Percentiles rank a stretch among this genome's conserved stretches.
These are phyloP conservation scores for Hydnomerulius pinastri DNA, from an alignment of 768 basidiomycete species.

Conservation along the genomic window DNA sequence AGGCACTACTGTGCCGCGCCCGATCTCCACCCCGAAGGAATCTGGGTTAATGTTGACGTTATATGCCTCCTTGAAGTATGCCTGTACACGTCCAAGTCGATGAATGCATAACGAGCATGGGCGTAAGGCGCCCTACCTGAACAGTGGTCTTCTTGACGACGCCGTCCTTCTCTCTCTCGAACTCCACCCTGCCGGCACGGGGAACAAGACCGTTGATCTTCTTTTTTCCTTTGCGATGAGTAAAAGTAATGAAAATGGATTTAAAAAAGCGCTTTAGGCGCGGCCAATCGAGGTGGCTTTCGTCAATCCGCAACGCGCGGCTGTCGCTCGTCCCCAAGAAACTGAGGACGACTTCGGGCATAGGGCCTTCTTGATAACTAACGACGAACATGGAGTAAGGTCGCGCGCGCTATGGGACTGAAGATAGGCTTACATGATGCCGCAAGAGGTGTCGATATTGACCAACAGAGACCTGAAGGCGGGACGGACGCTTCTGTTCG, in stretches of 20 bases:
- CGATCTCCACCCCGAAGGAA: slow-evolving; percentile 40
- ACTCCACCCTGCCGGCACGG: slow-evolving; percentile 40
- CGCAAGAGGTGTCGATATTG: slow-evolving; percentile 48
- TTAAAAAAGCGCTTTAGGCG: slow-evolving; percentile 42
- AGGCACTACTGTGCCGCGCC: slow-evolving; percentile 44
- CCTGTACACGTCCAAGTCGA: slow-evolving; percentile 31
- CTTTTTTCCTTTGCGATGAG: slow-evolving; percentile 25
- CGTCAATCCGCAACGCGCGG: slow-evolving; percentile 31
- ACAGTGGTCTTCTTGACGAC: slow-evolving; percentile 35
- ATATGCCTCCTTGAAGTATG: slow-evolving; percentile 40
- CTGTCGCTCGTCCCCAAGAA: slow-evolving; percentile 26
- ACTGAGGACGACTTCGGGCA: slow-evolving; percentile 33
- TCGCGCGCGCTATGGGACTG: not conserved
- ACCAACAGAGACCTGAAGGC: slow-evolving; percentile 40
- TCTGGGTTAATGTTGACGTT: slow-evolving; percentile 36
- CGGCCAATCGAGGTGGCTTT: slow-evolving; percentile 25
- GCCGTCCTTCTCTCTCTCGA: slow-evolving; percentile 38
- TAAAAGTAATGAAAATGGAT: slow-evolving; percentile 34
- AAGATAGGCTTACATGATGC: slow-evolving; percentile 43
- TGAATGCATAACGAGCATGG: not conserved
- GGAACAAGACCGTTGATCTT: slow-evolving; percentile 40
- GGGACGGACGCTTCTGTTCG: slow-evolving; percentile 47
- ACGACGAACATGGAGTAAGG: not conserved
- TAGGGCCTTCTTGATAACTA: slow-evolving; percentile 28
- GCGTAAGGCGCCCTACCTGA: slow-evolving; percentile 31